Conservation (phyloP, 2,329 filamentous ascomycete genomes). For the Albophoma yamanashiensis region DNA sequence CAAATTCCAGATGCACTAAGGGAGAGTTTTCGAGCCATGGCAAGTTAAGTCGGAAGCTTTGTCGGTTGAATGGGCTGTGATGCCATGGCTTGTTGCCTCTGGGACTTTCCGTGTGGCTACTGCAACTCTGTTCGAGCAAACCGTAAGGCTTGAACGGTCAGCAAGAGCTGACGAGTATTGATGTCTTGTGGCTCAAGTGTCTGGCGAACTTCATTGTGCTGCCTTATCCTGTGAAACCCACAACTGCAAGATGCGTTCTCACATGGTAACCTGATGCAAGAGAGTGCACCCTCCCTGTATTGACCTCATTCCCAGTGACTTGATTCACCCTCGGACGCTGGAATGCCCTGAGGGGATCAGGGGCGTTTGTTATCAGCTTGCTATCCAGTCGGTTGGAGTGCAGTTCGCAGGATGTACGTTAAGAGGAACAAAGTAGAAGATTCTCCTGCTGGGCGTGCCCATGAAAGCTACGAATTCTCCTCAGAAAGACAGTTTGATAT, state of each 20-base stretch:
- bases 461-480: too few species aligned
- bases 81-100: background rate
- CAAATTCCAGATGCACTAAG: background rate
- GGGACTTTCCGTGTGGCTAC: background rate
- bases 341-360: background rate
- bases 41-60: background rate
- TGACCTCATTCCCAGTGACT: background rate
- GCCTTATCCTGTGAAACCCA: background rate
- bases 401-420: too few species aligned
- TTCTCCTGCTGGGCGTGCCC: too few species aligned
- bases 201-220: background rate
- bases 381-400: too few species aligned
- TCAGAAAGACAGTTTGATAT: too few species aligned
- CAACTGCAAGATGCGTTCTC: background rate
- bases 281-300: conserved; percentile 2
- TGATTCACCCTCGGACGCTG: background rate
- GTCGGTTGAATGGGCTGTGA: background rate
- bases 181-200: background rate
- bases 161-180: background rate
- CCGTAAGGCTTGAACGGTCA: background rate
- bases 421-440: too few species aligned
- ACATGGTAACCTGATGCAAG: background rate
- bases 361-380: too few species aligned
- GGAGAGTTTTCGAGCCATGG: background rate
- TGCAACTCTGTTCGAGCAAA: background rate